These are phyloP conservation scores for Pilasporangium apinafurcum DNA, from an alignment of 352 stramenopile genomes.

Conservation along the genomic window DNA sequence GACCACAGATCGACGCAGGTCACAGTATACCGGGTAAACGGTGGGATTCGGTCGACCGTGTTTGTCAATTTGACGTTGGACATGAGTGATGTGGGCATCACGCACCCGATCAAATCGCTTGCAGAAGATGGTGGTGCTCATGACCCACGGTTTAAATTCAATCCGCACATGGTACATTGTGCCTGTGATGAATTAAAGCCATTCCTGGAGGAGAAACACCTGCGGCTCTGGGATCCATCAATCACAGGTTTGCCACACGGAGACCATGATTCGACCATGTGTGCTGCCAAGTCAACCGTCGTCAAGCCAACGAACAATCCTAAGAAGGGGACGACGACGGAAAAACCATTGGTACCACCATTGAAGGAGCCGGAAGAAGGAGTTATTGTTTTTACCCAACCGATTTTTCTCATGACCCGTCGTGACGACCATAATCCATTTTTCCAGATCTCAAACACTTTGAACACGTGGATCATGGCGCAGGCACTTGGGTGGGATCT, in stretches of 20 bases:
- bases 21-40: constrained; percentile 17
- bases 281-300: not conserved
- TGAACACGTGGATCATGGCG: constrained; percentile 20
- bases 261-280: not conserved
- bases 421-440: constrained; percentile 24
- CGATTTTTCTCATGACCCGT: constrained; percentile 11
- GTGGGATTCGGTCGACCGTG: constrained; percentile 18
- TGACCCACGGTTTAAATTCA: constrained; percentile 22
- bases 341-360: not conserved
- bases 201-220: constrained; percentile 1
- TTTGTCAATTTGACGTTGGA: constrained; percentile 50
- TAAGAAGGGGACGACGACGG: constrained; percentile 2
- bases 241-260: constrained; percentile 2
- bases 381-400: constrained; percentile 3
- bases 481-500: constrained; percentile 17
- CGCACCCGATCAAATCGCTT: constrained; percentile 16
- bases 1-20: constrained; percentile 15
- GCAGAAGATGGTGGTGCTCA: constrained; percentile 23
- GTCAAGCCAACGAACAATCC: too few species aligned
- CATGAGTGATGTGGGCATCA: constrained; percentile 15
- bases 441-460: constrained; percentile 11
- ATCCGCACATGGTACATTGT: constrained; percentile 8
- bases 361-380: not conserved
- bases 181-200: constrained; percentile 4
- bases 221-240: too few species aligned